These are phyloP conservation scores for Sclerotinia trifoliorum DNA, from an alignment of 2,329 filamentous ascomycete genomes.

Conservation along the genomic window DNA sequence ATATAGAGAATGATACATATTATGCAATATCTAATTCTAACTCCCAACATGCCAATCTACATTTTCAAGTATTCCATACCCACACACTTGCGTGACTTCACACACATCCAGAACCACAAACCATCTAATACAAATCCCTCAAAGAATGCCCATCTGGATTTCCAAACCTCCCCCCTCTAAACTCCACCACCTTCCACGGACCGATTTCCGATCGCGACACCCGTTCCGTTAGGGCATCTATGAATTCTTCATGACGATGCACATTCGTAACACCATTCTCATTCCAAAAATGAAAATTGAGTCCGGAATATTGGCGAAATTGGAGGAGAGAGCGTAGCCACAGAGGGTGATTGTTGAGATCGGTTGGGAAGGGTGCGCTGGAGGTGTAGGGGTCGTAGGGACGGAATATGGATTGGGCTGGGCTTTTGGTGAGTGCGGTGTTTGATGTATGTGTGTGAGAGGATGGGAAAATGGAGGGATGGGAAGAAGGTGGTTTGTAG, in stretches of 20 bases:
- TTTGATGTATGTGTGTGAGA: too few species aligned
- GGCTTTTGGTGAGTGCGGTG: background rate
- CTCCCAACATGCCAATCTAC: too few species aligned
- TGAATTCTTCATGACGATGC: background rate
- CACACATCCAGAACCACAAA: too few species aligned
- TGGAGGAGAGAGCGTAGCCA: conserved; percentile 14
- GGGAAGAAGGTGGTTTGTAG: background rate
- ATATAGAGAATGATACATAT: background rate
- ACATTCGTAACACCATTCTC: background rate
- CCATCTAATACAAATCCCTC: background rate
- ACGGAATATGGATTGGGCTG: background rate
- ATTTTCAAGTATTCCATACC: too few species aligned
- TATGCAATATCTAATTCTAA: background rate
- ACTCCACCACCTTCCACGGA: conserved; percentile 10
- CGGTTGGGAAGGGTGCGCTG: background rate
- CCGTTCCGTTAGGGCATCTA: conserved; percentile 2
- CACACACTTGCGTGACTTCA: too few species aligned
- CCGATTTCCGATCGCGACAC: conserved; percentile 8
- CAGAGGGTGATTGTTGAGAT: background rate
- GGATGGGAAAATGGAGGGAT: too few species aligned
- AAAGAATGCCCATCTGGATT: background rate
- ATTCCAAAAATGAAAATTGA: conserved; percentile 18
- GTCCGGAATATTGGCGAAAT: conserved; percentile 13
- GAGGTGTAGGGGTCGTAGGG: too few species aligned
- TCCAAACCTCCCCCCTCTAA: background rate